Evolutionary conservation across 306 rosid species (phyloP).

Genomic region (Elaeagnus macrophylla): DNA sequence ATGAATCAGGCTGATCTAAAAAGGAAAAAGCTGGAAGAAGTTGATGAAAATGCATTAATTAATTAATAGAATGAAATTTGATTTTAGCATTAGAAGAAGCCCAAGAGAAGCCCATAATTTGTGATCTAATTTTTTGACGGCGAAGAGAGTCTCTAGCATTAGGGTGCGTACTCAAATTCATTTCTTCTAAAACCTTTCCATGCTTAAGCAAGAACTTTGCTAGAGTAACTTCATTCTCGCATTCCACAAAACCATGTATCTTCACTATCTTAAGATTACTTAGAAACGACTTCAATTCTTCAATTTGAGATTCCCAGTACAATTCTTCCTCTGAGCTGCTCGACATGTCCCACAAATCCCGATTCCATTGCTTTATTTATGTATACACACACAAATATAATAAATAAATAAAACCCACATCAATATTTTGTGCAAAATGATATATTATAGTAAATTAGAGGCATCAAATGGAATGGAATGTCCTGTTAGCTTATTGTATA

Average conservation of each 20-base stretch:
- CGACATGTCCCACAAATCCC: constrained; percentile 53
- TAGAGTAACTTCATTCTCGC: constrained; percentile 66
- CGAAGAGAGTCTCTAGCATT: constrained; percentile 42
- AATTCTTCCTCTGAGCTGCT: constrained; percentile 50
- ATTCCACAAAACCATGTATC: constrained; percentile 57
- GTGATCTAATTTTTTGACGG: constrained; percentile 60
- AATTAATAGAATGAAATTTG: constrained; percentile 21
- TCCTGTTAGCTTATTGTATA: no score
- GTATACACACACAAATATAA: neutral
- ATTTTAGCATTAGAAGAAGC: constrained; percentile 75
- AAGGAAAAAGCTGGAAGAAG: no score
- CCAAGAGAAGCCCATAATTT: constrained; percentile 70
- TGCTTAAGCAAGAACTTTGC: constrained; percentile 65
- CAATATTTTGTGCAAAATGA: no score
- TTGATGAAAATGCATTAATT: no score
- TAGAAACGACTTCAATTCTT: constrained; percentile 39
- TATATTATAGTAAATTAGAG: no score
- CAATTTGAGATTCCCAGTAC: constrained; percentile 62
- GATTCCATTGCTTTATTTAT: constrained; percentile 53
- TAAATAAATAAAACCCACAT: constrained; percentile 1
- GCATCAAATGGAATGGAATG: no score
- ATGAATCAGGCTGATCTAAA: no score
- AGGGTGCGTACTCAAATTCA: constrained; percentile 34
- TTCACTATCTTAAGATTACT: constrained; percentile 53
- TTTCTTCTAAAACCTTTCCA: constrained; percentile 58